phyloP scores from a whole-genome alignment of 2,329 filamentous ascomycete species.

The Acephala macrosclerotiorum region DNA sequence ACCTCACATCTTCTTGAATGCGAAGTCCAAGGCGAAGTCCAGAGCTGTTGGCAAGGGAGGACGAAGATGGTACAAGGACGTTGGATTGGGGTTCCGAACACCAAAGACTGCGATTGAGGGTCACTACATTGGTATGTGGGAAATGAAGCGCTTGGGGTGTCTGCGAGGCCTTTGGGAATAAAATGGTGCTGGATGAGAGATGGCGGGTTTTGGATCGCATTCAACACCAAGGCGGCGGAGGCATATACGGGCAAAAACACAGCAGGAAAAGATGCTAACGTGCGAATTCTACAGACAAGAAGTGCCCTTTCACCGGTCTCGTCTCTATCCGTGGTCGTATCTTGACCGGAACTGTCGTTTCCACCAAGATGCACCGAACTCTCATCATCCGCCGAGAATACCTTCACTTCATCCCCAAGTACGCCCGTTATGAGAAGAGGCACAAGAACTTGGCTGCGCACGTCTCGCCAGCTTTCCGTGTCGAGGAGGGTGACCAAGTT shows the following conservation, averaged over 20 bases:
- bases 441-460: slow-evolving; percentile 99
- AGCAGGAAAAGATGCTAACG: slow-evolving; percentile 32
- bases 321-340: slow-evolving; percentile 99
- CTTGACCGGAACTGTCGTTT: slow-evolving; percentile 98
- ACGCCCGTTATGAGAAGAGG: slow-evolving; percentile 99
- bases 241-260: background rate
- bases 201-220: background rate
- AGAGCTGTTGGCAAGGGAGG: slow-evolving; percentile 86
- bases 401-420: slow-evolving; percentile 99
- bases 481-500: slow-evolving; percentile 99
- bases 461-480: slow-evolving; percentile 99
- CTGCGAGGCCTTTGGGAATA: background rate
- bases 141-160: slow-evolving; percentile 12
- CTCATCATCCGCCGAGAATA: slow-evolving; percentile 99
- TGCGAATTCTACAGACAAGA: slow-evolving; percentile 79
- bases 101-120: slow-evolving; percentile 99
- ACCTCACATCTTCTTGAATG: slow-evolving; percentile 99
- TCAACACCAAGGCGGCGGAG: background rate
- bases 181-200: background rate
- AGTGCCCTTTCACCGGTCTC: slow-evolving; percentile 99
- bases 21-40: slow-evolving; percentile 89
- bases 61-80: slow-evolving; percentile 99
- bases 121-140: slow-evolving; percentile 93
- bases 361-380: slow-evolving; percentile 99
- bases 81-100: slow-evolving; percentile 98